Evolutionary conservation across 23 red algal genomes (phyloP), one percentile per base, ranked within the genome.

Genomic region (Cyanidium caldarium): DNA sequence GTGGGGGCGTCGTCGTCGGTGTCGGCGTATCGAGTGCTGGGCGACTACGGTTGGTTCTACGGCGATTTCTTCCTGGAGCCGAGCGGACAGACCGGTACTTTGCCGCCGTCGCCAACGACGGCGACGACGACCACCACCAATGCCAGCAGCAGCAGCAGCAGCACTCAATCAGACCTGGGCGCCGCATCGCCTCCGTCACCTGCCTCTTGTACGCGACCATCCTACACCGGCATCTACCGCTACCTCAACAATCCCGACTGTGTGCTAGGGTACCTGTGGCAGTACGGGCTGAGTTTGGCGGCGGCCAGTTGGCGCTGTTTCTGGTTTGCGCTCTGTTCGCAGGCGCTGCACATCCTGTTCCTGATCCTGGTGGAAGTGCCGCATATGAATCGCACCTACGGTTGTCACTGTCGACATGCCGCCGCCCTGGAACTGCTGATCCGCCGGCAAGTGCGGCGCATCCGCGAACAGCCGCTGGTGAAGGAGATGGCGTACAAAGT

Each of bases 21-120:
- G 25, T 98, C 84, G 0, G 75, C 80, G 20, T 71, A 75, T 45
- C 51, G 67, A 16, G 76, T 68, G 28, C 46, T 81, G 17, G 84
- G 92, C 2, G 75, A 82, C 28, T 82, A 88, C 78, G 81, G 76
- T 3, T 88, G 77, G 61, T 88, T 74, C 56, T 98, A 88, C 61
- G 84, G 79, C 2, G 92, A 98, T 77, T 89, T 98, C 75, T 98
- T 98, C 77, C 81, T 98, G 2, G 45, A 57, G 0, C 79, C 82
- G 21, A 72, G 35, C n/a, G n/a, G n/a, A n/a, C n/a, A n/a, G n/a
- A n/a, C n/a, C n/a, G n/a, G n/a, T n/a, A n/a, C n/a, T n/a, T n/a
- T n/a, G n/a, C n/a, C n/a, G n/a, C n/a, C n/a, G n/a, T n/a, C n/a
- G n/a, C n/a, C n/a, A 66, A 35, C 0, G 58, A 66, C 40, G 37